Base-by-base conservation (phyloP, 805 yeast species). In the Saccharomycopsis schoenii region DNA sequence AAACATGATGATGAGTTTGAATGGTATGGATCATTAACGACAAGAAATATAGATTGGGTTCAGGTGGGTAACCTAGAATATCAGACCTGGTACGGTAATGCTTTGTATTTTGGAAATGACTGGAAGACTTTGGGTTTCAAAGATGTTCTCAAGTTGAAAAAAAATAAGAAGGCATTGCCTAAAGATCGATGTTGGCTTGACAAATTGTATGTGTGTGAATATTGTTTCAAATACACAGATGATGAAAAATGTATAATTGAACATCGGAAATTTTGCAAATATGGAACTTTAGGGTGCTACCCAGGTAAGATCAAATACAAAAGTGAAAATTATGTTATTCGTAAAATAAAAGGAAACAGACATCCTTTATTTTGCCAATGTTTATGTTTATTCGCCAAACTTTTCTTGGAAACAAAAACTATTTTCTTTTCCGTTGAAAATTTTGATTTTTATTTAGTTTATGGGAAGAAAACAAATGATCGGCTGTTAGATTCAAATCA, bases 361-460 rank as follows among this genome's bases (percentile, higher is more conserved):
- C 82, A 86, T 66, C 75, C 77, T 60, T 71, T 90, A 29, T 90
- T 85, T 66, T 83, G 96, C 65, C 98, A 93, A 70, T 85, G 89
- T 66, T 72, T 94, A 62, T 84, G 93, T 63, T 76, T 94, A 6
- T 86, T 93, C 71, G 94, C 96, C 0, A 90, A 92, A 72, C 79
- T 94, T 43, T 94, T 89, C 68, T 78, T 94, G 9, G 97, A 91
- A 64, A 90, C 89, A 70, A 94, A 94, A 72, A 89, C 96, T 0
- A 86, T 93, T 39, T 89, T 84, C 71, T 93, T 87, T 73, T 80
- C 84, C 42, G 83, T 90, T 2, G 92, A 88, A 42, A 80, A 81
- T 60, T 93, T 88, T 72, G 92, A 88, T 63, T 89, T 90, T 71
- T 94, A 84, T 70, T 78, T 90, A 34, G 76, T 85, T 2, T 89